Evolutionary conservation across 2,329 filamentous ascomycete genomes (phyloP).

Genomic region (Fusarium annulatum): DNA sequence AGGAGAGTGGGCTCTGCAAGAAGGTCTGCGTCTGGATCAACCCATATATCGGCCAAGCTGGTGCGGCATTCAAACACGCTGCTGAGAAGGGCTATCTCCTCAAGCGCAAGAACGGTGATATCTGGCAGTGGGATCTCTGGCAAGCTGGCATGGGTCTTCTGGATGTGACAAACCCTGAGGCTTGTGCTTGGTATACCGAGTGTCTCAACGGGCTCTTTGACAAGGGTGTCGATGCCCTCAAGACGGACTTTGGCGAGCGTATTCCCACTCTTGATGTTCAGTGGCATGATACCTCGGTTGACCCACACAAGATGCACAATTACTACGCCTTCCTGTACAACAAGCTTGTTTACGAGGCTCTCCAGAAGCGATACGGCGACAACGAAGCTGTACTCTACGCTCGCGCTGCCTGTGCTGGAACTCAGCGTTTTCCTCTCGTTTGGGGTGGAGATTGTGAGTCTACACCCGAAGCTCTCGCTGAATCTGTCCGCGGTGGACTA

Average conservation of each 20-base stretch:
- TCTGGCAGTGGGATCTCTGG: constrained; percentile 84
- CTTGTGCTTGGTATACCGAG: constrained; percentile 71
- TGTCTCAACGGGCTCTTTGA: constrained; percentile 74
- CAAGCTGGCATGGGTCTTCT: constrained; percentile 80
- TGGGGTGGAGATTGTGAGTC: constrained; percentile 83
- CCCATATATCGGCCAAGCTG: constrained; percentile 77
- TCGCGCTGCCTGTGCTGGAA: constrained; percentile 73
- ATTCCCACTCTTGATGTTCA: constrained; percentile 73
- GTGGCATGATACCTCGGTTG: constrained; percentile 69
- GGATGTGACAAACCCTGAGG: constrained; percentile 79
- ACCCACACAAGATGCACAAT: constrained; percentile 78
- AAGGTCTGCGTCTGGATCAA: constrained; percentile 83
- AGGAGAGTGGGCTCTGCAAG: constrained; percentile 67
- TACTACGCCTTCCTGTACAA: constrained; percentile 82
- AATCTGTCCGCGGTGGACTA: constrained; percentile 74
- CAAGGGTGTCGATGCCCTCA: constrained; percentile 76
- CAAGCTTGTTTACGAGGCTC: constrained; percentile 73
- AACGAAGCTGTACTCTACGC: constrained; percentile 73
- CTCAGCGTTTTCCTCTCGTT: constrained; percentile 74
- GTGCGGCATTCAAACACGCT: constrained; percentile 72
- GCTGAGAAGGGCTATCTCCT: constrained; percentile 75
- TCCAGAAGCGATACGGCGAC: constrained; percentile 64
- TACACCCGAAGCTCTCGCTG: constrained; percentile 78
- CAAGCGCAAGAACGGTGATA: constrained; percentile 73
- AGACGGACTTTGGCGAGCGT: constrained; percentile 81